Percentiles rank a stretch among this genome's conserved stretches.
Evolutionary conservation across 306 rosid genomes (phyloP).

Genomic region (Casuarina equisetifolia): DNA sequence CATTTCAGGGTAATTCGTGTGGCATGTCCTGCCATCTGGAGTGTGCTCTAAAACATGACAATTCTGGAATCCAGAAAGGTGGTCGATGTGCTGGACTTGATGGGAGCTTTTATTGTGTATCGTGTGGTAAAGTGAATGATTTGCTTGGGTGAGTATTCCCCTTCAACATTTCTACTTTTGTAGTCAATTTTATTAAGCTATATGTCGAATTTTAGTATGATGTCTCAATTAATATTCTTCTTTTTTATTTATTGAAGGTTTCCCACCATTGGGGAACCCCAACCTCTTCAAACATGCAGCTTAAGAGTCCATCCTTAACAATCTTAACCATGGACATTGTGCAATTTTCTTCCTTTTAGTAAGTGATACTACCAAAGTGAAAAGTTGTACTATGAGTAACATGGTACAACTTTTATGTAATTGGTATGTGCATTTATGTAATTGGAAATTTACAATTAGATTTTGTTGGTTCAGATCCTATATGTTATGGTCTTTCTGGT

Average conservation of each 20-base stretch:
- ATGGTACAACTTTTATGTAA: background rate
- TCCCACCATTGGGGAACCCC: no score
- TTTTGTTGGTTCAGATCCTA: background rate
- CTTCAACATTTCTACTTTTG: constrained; percentile 3
- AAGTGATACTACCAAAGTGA: background rate
- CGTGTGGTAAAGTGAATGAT: constrained; percentile 86
- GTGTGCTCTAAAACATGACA: constrained; percentile 77
- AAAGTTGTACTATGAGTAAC: background rate
- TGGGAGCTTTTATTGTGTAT: constrained; percentile 80
- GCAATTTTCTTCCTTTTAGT: background rate
- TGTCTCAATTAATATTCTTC: background rate
- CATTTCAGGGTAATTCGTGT: constrained; percentile 78
- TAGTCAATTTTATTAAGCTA: background rate
- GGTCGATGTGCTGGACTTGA: constrained; percentile 52
- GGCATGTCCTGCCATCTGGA: constrained; percentile 98
- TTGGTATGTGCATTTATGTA: background rate
- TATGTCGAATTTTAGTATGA: background rate
- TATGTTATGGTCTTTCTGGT: background rate
- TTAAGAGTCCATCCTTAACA: background rate
- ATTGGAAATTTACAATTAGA: background rate
- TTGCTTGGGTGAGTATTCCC: constrained; percentile 67
- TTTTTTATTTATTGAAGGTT: background rate
- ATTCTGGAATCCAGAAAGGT: constrained; percentile 63
- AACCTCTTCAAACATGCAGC: background rate
- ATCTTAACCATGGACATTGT: background rate